phyloP scores from a whole-genome alignment of 176 grass and related monocot genomes.

The Rhynchospora pubera region DNA sequence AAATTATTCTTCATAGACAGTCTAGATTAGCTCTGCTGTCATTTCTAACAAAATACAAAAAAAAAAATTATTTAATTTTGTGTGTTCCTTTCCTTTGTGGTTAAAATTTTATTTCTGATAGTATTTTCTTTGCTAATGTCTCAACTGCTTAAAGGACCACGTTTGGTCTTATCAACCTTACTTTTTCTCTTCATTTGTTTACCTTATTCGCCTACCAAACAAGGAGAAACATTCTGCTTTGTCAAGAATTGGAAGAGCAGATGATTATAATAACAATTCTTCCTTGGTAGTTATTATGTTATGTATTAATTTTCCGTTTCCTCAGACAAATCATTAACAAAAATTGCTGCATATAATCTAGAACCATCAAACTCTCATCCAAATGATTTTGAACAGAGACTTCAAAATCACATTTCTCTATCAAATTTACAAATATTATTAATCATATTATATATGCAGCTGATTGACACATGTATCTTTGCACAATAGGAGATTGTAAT shows the following conservation, averaged over 20 bases:
- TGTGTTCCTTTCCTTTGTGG: background rate
- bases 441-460: background rate
- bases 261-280: background rate
- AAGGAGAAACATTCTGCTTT: background rate
- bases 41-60: background rate
- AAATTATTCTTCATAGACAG: background rate
- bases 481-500: background rate
- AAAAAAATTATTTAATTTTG: background rate
- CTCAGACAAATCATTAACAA: background rate
- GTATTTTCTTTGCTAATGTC: background rate
- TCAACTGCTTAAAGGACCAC: background rate
- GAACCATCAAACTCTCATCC: background rate
- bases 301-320: background rate
- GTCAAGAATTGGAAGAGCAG: background rate
- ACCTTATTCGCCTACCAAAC: background rate
- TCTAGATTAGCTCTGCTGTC: background rate
- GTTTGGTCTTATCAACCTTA: background rate
- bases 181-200: background rate
- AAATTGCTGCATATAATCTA: background rate
- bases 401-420: background rate
- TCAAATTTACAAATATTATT: background rate
- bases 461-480: background rate
- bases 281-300: background rate
- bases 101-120: background rate
- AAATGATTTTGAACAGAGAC: background rate